phyloP scores from a whole-genome alignment of 169 alveolate species.

The Plasmodium vinckei region DNA sequence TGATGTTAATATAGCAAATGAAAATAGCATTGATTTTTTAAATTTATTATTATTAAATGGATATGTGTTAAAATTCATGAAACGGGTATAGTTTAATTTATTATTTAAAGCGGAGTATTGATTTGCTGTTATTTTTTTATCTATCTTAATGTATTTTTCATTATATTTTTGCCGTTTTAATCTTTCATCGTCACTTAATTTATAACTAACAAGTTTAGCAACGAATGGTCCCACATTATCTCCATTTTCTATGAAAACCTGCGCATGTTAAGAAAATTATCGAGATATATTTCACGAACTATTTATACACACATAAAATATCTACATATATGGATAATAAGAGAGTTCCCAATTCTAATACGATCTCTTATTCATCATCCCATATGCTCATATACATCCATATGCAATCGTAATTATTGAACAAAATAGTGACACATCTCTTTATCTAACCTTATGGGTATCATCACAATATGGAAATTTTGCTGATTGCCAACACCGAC shows the following conservation, averaged over 20 bases:
- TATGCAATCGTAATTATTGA: background rate
- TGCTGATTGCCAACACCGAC: conserved; percentile 91
- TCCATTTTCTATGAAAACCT: conserved; percentile 84
- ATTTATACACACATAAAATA: background rate
- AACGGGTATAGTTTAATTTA: conserved; percentile 7
- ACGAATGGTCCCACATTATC: conserved; percentile 87
- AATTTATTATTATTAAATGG: background rate
- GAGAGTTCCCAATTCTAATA: no score
- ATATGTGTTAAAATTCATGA: conserved; percentile 5
- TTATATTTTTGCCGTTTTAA: conserved; percentile 47
- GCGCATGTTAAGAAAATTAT: background rate
- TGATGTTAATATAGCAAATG: conserved; percentile 41
- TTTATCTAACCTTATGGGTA: conserved; percentile 86
- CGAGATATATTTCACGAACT: background rate
- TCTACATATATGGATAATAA: no score
- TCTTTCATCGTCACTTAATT: conserved; percentile 59
- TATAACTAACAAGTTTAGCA: conserved; percentile 73
- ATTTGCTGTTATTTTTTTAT: conserved; percentile 27
- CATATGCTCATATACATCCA: background rate
- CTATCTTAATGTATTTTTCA: conserved; percentile 62
- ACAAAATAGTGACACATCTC: background rate
- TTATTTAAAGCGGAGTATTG: conserved; percentile 9
- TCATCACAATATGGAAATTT: conserved; percentile 91
- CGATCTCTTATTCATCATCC: no score
- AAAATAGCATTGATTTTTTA: conserved; percentile 21